Base-by-base conservation (phyloP, 2,329 filamentous ascomycete species). In the Arachnopeziza araneosa region DNA sequence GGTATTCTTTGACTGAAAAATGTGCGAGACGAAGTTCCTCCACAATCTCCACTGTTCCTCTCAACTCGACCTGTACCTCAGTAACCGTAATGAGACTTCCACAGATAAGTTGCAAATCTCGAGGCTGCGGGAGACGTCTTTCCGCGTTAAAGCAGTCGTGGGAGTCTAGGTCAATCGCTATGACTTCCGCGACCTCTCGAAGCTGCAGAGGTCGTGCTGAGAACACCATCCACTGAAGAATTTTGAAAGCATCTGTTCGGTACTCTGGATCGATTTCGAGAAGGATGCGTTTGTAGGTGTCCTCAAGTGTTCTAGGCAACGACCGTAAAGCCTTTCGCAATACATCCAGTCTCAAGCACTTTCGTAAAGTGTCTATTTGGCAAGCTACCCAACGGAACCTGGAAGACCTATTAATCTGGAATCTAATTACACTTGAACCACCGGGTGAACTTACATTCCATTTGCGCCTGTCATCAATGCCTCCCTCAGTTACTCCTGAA, bases 261-360 rank as follows among this genome's bases (percentile, higher is more conserved):
- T 44, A 44, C 17, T 6, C 36, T 14, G 5, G 6, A 14, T 44
- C 17, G 36, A 44, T 44, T 4, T 44, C 36, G 36, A 44, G 36
- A 19, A 44, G 5, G 36, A 60, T 58, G 19, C 59, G 54, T 36
- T 57, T 50, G 26, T 60, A 60, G 4, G 55, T 60, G n/a, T 60
- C 55, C 8, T 60, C 55, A 22, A 60, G 24, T 8, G 51, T 60
- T 49, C 55, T 50, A n/a, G 59, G 59, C 7, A 60, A 44, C 6
- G 52, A 21, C 23, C 21, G 51, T 17, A 60, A 44, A 1, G 59
- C 32, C 3, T n/a, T 2, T 26, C 55, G 23, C 24, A 60, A 52
- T 19, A 36, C 24, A 2, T 26, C 14, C 1, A 21, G 2, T 14
- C 26, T 56, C 23, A 49, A 17, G 12, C 52, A 50, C 48, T 50